These are phyloP conservation scores for Helminthosporium solani DNA, from an alignment of 2,329 filamentous ascomycete species.

Conservation along the genomic window DNA sequence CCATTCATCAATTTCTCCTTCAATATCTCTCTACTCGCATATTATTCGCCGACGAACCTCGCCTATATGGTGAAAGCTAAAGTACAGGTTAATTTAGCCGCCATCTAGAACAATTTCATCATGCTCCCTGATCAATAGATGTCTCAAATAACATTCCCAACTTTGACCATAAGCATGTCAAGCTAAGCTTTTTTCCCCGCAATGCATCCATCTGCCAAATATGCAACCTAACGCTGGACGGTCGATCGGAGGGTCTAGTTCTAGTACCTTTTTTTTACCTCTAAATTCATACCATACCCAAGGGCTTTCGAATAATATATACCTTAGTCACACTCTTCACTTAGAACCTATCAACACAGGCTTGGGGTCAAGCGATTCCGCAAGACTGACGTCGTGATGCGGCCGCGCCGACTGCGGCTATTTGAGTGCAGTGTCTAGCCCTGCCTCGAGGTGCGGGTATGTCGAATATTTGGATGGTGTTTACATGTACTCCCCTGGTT, in stretches of 20 bases:
- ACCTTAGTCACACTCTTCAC: background rate
- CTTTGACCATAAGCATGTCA: conserved; percentile 13
- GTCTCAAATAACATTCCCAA: conserved; percentile 17
- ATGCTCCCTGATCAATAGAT: conserved; percentile 13
- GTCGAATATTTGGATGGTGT: conserved; percentile 19
- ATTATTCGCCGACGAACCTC: conserved; percentile 9
- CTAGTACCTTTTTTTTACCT: background rate
- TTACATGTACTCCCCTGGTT: conserved; percentile 15
- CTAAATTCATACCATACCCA: conserved; percentile 1
- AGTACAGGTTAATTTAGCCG: conserved; percentile 32
- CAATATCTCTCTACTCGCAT: conserved; percentile 4
- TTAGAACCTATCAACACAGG: background rate
- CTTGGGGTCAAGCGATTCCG: background rate
- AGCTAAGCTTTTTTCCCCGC: conserved; percentile 34
- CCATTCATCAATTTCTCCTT: conserved; percentile 9
- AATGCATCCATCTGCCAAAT: conserved; percentile 33
- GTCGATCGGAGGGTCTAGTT: conserved; percentile 11
- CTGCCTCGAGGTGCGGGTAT: conserved; percentile 20
- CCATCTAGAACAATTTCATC: conserved; percentile 22
- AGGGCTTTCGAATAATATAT: background rate
- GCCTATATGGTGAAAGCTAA: conserved; percentile 13
- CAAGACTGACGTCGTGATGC: conserved; percentile 6
- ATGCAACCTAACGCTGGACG: conserved; percentile 14
- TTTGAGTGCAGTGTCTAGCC: conserved; percentile 15
- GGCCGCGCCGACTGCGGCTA: conserved; percentile 5